These are phyloP conservation scores for Amanita fuliginea DNA, from an alignment of 768 basidiomycete species.

Conservation along the genomic window DNA sequence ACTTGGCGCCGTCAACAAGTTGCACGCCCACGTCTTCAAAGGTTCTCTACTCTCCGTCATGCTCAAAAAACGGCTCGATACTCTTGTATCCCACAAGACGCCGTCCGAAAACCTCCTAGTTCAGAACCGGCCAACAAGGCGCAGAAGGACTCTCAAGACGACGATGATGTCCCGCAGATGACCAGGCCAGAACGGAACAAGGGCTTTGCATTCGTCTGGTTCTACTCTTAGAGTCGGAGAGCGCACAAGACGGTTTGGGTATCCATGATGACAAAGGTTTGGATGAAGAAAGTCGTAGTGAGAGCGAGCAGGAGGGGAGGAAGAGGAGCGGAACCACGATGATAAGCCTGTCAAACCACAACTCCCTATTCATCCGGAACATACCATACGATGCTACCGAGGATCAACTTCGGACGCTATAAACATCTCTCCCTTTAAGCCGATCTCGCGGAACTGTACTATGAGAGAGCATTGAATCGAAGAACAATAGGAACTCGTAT, in stretches of 20 bases:
- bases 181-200: conserved; percentile 26
- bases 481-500: too few species aligned
- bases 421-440: conserved; percentile 18
- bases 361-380: conserved; percentile 89
- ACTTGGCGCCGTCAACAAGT: too few species aligned
- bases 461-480: too few species aligned
- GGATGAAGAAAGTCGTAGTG: too few species aligned
- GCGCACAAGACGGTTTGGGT: conserved; percentile 31
- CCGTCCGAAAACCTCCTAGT: too few species aligned
- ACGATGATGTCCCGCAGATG: not conserved
- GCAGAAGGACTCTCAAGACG: conserved; percentile 12
- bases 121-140: conserved; percentile 12
- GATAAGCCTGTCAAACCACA: conserved; percentile 48
- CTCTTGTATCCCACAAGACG: too few species aligned
- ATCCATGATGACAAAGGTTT: conserved; percentile 30
- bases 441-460: too few species aligned
- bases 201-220: conserved; percentile 96
- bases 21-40: too few species aligned
- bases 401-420: conserved; percentile 79
- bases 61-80: too few species aligned
- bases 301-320: conserved; percentile 12
- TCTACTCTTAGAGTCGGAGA: conserved; percentile 43
- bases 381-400: conserved; percentile 85
- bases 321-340: conserved; percentile 18
- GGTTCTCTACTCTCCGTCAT: too few species aligned